Base-by-base conservation (phyloP, 1,139 yeast species). In the Diutina mesorugosa region DNA sequence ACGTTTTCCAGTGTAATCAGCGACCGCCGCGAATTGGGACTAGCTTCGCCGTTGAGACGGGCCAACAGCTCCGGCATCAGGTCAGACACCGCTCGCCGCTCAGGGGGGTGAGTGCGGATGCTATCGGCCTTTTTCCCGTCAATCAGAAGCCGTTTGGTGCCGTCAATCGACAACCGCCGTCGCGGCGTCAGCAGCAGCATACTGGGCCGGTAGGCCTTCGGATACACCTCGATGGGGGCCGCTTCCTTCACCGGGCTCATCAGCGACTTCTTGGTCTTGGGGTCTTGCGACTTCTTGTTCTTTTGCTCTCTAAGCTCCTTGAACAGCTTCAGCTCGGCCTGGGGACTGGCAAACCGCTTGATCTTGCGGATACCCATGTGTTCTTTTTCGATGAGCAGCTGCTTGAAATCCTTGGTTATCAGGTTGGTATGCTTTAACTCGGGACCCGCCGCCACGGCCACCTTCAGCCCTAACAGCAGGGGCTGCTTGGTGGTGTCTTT, bases 11-110 rank as follows among this genome's bases (percentile, higher is more conserved):
- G 41, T 12, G 41, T 35, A 35, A 18, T 21, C 28, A 18, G 47
- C 28, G 10, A 10, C 51, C 79, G 61, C 57, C 77, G 66, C 35
- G 73, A 51, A 6, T 47, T 51, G 26, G 45, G 45, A 10, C 47
- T 50, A 6, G 54, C 57, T 10, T 56, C 58, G 5, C 45, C 56
- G 16, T 47, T 35, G n/a, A 55, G 21, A 26, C 47, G 26, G 8
- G 26, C 26, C 47, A 18, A 18, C 47, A 45, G 47, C 26, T 45
- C 47, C 21, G 47, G 47, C 47, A 45, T n/a, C 47, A n/a, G 47
- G 26, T 45, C 26, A 21, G 26, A 45, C 2, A 18, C 26, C 12
- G 35, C 35, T 29, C 14, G 35, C 21, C 30, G 51, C 9, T 14
- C 35, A 7, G 29, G 51, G 6, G 18, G 51, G n/a, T 35, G 14